Conservation (phyloP, 2,329 filamentous ascomycete genomes). For the Exophiala bonariae region DNA sequence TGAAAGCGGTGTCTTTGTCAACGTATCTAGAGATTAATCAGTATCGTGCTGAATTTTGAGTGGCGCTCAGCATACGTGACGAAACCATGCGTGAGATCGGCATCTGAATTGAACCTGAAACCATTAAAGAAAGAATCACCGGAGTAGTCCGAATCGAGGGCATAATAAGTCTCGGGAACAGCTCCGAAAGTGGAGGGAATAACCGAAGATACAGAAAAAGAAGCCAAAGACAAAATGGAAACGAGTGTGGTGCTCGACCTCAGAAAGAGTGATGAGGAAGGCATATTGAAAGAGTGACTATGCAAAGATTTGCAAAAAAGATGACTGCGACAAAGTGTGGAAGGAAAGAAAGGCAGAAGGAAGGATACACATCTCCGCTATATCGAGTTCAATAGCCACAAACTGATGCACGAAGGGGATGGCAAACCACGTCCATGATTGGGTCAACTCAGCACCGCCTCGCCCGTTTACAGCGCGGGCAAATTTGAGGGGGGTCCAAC, state of each 20-base stretch:
- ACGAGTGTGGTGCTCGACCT: constrained; percentile 29
- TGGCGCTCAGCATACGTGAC: constrained; percentile 34
- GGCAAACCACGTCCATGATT: no score
- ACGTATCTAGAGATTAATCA: constrained; percentile 37
- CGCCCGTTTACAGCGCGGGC: no score
- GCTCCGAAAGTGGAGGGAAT: constrained; percentile 2
- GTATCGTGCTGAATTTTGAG: not conserved
- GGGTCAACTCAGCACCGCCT: no score
- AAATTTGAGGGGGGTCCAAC: no score
- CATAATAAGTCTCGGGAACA: constrained; percentile 13
- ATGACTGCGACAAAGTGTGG: constrained; percentile 8
- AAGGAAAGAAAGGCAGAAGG: constrained; percentile 12
- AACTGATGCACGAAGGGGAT: no score
- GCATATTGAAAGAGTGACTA: constrained; percentile 27
- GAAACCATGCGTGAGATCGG: constrained; percentile 52
- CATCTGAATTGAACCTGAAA: constrained; percentile 47
- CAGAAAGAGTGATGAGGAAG: constrained; percentile 31
- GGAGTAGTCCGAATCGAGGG: constrained; percentile 42
- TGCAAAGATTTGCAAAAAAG: constrained; percentile 4
- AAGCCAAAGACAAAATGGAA: constrained; percentile 27
- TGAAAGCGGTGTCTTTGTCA: constrained; percentile 37
- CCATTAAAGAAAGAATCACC: constrained; percentile 50
- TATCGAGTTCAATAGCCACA: no score
- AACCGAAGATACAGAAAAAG: constrained; percentile 15
- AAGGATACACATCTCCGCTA: not conserved